Percentiles rank a stretch among this genome's conserved stretches.
Conservation (phyloP, 805 yeast genomes). For the Kuraishia floccosa region DNA sequence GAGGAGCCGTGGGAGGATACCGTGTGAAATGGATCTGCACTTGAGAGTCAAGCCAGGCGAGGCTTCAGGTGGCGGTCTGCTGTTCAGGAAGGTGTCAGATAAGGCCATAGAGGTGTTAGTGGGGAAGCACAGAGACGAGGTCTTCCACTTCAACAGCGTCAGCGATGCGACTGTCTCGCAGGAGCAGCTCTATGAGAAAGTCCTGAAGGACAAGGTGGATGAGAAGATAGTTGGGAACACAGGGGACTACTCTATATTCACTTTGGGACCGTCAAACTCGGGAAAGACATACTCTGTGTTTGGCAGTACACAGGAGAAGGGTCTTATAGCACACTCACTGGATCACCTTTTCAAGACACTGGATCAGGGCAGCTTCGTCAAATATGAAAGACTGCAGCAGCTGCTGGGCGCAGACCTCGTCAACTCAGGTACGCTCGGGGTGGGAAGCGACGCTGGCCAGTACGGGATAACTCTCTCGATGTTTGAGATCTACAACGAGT, state of each 20-base stretch:
- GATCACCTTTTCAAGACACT: constrained; percentile 11
- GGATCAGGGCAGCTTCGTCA: neutral
- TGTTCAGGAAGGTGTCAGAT: constrained; percentile 18
- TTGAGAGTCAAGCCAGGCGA: constrained; percentile 26
- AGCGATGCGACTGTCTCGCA: too few relatives aligned
- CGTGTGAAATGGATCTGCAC: constrained; percentile 16
- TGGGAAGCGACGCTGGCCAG: neutral
- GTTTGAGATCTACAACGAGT: constrained; percentile 41
- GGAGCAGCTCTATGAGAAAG: constrained; percentile 21
- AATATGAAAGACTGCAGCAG: neutral
- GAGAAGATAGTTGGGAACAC: constrained; percentile 14
- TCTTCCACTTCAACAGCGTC: too few relatives aligned
- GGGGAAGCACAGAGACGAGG: too few relatives aligned
- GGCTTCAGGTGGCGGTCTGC: too few relatives aligned
- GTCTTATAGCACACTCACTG: constrained; percentile 10
- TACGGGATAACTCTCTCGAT: constrained; percentile 34
- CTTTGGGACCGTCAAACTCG: constrained; percentile 42
- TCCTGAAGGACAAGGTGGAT: constrained; percentile 21
- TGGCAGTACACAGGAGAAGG: constrained; percentile 15
- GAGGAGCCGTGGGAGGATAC: too few relatives aligned
- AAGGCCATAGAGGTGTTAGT: too few relatives aligned
- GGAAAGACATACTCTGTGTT: constrained; percentile 33
- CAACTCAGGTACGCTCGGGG: neutral
- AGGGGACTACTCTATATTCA: constrained; percentile 30
- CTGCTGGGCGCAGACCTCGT: neutral